Evolutionary conservation across 2,329 filamentous ascomycete genomes (phyloP).

Genomic region (Eutypa lata): DNA sequence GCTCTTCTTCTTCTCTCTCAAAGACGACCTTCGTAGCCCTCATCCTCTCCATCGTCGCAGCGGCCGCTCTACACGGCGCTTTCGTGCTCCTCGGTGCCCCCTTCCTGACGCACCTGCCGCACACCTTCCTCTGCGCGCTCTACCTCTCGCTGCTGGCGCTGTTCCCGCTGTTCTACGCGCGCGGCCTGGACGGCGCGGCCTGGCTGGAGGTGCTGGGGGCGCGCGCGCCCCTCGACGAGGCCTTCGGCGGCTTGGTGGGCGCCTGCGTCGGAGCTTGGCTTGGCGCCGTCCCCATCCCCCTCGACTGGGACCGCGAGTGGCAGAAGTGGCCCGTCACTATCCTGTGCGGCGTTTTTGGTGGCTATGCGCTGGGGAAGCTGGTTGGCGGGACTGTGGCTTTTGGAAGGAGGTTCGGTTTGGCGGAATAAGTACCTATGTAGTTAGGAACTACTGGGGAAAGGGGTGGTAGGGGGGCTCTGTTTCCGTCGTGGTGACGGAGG

Average conservation of each 20-base stretch:
- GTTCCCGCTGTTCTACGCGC: slow-evolving; percentile 80
- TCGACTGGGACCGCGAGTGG: slow-evolving; percentile 99
- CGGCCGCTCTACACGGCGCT: slow-evolving; percentile 46
- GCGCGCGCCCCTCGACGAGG: slow-evolving; percentile 73
- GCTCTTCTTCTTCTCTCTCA: slow-evolving; percentile 36
- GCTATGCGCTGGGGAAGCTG: slow-evolving; percentile 69
- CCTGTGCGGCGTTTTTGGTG: slow-evolving; percentile 75
- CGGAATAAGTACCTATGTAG: too few species aligned
- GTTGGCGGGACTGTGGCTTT: slow-evolving; percentile 51
- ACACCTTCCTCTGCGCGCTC: slow-evolving; percentile 76
- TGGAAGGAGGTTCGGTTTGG: slow-evolving; percentile 38
- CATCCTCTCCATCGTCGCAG: slow-evolving; percentile 38
- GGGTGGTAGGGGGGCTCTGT: too few species aligned
- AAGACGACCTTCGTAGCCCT: slow-evolving; percentile 72
- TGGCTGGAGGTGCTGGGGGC: slow-evolving; percentile 71
- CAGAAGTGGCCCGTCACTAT: slow-evolving; percentile 97
- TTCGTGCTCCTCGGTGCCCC: slow-evolving; percentile 91
- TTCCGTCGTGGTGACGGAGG: too few species aligned
- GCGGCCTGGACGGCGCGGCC: slow-evolving; percentile 68
- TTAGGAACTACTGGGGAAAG: too few species aligned
- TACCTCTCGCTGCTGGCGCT: slow-evolving; percentile 78
- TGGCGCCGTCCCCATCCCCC: slow-evolving; percentile 88
- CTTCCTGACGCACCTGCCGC: slow-evolving; percentile 71
- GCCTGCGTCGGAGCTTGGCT: slow-evolving; percentile 82
- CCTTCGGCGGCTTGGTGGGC: slow-evolving; percentile 79